Evolutionary conservation across 2,329 filamentous ascomycete genomes (phyloP), one percentile per base, ranked within the genome.

Genomic region (Calonectria montana): DNA sequence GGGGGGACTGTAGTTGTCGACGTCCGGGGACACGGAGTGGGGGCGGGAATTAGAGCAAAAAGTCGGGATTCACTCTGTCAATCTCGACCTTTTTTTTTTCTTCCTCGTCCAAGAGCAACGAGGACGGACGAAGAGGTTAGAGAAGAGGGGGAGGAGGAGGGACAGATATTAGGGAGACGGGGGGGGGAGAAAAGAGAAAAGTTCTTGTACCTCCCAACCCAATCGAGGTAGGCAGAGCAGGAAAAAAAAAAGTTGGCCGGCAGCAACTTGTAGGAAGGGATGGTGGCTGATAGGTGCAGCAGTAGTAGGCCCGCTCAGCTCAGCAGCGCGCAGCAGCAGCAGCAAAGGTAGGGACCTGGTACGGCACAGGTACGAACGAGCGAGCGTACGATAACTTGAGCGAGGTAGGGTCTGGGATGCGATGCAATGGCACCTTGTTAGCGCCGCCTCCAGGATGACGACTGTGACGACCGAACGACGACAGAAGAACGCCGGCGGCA

Each of bases 61-160:
- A 27, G 53, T 70, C 45, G 25, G 64, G 55, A 59, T 59, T 23
- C 21, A 9, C 45, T 69, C 65, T 53, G 29, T 59, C 71, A 31
- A 67, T 57, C 64, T 71, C 69, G 63, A 67, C 61, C 71, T 67
- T 74, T n/a, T 76, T 72, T 55, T 39, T 61, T 67, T n/a, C 71
- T 74, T 35, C 31, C 13, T 35, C 31, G 31, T 35, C 31, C 31
- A 35, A 7, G 7, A 35, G 31, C 31, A 35, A 35, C 31, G 31
- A 66, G 69, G 76, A 74, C 68, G 67, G 66, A 73, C 72, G 64
- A 50, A 67, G 47, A 48, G 63, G 63, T 45, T 62, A 41, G 35
- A 35, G 27, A 31, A 27, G 7, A 18, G 35, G 21, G 31, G 65
- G 45, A 16, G 39, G 48, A 61, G 63, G 47, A 13, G 35, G 41